Evolutionary conservation across 108 stramenopile species (phyloP).

Genomic region (Craspedostauros australis): DNA sequence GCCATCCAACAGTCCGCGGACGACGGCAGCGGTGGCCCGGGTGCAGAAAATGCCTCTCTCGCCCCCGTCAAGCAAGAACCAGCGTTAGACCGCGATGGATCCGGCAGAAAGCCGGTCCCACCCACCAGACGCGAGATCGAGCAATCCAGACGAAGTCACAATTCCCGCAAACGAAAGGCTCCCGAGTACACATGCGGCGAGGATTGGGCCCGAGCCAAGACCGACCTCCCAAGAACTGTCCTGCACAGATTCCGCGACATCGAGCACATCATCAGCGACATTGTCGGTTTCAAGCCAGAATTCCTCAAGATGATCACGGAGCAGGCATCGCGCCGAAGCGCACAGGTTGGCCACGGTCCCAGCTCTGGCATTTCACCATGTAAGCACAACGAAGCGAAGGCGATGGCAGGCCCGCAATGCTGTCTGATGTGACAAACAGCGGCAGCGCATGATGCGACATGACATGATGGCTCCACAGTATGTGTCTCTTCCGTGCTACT

Average conservation of each 20-base stretch:
- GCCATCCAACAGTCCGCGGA: neutral
- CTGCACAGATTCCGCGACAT: conserved; percentile 38
- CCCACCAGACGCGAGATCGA: neutral
- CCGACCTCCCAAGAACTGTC: conserved; percentile 36
- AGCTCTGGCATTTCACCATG: no score
- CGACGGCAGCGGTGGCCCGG: neutral
- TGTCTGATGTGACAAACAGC: no score
- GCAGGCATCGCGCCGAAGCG: conserved; percentile 29
- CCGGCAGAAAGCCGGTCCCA: conserved; percentile 4
- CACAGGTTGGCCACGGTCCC: conserved; percentile 23
- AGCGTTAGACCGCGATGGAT: conserved; percentile 2
- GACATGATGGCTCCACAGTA: no score
- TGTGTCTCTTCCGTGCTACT: no score
- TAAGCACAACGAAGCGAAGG: no score
- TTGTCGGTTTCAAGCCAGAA: conserved; percentile 58
- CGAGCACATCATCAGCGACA: conserved; percentile 54
- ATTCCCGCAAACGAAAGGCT: conserved; percentile 42
- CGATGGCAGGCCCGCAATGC: no score
- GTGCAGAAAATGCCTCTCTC: neutral
- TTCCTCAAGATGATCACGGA: conserved; percentile 55
- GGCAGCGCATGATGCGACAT: no score
- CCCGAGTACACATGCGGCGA: conserved; percentile 51
- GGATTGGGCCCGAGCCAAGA: conserved; percentile 58
- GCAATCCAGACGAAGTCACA: conserved; percentile 1
- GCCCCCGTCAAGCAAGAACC: conserved; percentile 3